Percentiles rank a stretch among this genome's conserved stretches.
Evolutionary conservation across 2,329 filamentous ascomycete species (phyloP).

Genomic region (Gaeumannomyces sp.): DNA sequence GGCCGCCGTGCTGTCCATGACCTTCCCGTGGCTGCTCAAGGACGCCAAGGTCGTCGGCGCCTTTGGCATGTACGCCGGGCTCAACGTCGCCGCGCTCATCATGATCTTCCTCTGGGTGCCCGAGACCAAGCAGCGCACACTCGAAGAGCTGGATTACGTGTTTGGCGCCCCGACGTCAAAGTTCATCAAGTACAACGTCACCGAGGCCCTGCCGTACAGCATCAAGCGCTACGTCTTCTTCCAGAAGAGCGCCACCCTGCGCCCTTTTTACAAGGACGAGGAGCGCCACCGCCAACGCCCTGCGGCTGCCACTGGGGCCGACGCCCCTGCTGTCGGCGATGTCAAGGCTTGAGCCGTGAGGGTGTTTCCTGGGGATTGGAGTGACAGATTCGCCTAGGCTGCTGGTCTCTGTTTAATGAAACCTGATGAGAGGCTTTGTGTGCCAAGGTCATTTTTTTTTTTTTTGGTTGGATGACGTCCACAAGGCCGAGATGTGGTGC

Average conservation of each 20-base stretch:
- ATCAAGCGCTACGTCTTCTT: conserved; percentile 51
- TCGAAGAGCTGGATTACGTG: conserved; percentile 55
- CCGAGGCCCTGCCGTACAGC: conserved; percentile 54
- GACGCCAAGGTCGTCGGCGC: conserved; percentile 33
- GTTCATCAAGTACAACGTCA: conserved; percentile 52
- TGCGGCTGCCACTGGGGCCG: not conserved
- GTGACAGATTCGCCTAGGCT: not conserved
- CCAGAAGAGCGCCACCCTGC: conserved; percentile 37
- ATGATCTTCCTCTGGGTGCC: conserved; percentile 53
- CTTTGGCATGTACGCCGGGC: conserved; percentile 49
- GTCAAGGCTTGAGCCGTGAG: not conserved
- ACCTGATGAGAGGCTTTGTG: not conserved
- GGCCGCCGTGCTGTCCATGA: conserved; percentile 56
- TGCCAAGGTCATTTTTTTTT: not conserved
- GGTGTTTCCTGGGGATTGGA: too few species aligned
- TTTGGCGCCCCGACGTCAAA: conserved; percentile 53
- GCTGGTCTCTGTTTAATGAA: not conserved
- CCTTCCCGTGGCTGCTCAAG: conserved; percentile 52
- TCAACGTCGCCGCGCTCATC: conserved; percentile 48
- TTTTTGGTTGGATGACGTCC: too few species aligned
- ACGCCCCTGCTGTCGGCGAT: not conserved
- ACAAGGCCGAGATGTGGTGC: too few species aligned
- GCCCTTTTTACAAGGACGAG: conserved; percentile 37
- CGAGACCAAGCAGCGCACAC: conserved; percentile 53
- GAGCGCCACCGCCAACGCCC: not conserved